These are phyloP conservation scores for Choricystis sp. DNA, from an alignment of 139 green algal species.

Conservation along the genomic window DNA sequence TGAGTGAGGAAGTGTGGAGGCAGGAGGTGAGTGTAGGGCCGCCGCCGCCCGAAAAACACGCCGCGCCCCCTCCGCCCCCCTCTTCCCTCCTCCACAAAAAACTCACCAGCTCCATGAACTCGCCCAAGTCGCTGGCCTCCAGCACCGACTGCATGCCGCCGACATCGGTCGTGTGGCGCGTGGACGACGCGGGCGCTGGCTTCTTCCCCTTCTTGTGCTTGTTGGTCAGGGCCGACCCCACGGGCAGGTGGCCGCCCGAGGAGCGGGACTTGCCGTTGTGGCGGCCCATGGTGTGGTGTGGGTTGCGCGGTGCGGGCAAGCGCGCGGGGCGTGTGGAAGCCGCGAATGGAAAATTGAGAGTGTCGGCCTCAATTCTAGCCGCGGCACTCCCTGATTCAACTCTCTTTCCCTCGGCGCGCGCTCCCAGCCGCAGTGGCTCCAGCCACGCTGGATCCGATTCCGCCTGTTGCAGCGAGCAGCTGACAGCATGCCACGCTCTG, in stretches of 20 bases:
- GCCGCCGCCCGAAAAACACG: neutral
- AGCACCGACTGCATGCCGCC: conserved; percentile 66
- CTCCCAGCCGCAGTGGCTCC: too few relatives aligned
- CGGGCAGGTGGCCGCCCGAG: conserved; percentile 18
- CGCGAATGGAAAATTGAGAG: too few relatives aligned
- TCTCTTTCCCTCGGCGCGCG: too few relatives aligned
- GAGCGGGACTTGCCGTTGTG: conserved; percentile 70
- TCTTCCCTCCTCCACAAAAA: too few relatives aligned
- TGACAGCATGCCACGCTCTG: too few relatives aligned
- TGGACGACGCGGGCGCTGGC: neutral
- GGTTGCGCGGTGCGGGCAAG: neutral
- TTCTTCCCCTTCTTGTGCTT: conserved; percentile 27
- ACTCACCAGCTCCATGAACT: conserved; percentile 79
- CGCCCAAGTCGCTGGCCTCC: conserved; percentile 76
- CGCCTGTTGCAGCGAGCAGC: too few relatives aligned
- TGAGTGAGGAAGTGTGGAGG: neutral
- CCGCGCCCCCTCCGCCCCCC: neutral
- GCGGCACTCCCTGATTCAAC: too few relatives aligned
- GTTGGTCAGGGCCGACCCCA: conserved; percentile 43
- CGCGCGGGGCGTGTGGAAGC: neutral
- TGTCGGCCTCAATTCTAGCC: too few relatives aligned
- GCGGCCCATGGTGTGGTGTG: conserved; percentile 45
- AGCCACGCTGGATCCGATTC: too few relatives aligned
- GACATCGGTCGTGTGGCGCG: conserved; percentile 45
- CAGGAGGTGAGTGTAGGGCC: neutral